Evolutionary conservation across 352 stramenopile species (phyloP), one percentile per base, ranked within the genome.

Genomic region (Globisporangium abappressorium): DNA sequence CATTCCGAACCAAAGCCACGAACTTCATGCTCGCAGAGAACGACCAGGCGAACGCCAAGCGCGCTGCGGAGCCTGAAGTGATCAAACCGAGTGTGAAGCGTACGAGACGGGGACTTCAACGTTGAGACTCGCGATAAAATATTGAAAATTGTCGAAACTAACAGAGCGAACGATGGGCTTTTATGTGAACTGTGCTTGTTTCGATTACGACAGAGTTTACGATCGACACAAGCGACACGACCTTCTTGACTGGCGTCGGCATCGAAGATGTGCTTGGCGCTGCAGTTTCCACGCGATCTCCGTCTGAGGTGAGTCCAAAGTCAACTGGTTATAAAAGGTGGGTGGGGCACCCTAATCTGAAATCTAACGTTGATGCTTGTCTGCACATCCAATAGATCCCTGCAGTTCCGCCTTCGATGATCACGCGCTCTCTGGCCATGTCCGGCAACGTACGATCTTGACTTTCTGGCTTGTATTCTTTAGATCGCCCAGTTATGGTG

Each of bases 161-260:
- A 41, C 28, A n/a, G 6, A 54, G 9, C 15, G 11, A 5, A 38
- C 36, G 14, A 5, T 54, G 30, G 11, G 3, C 34, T 14, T 24
- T 38, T 57, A 9, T 51, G 3, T 2, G 24, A 22, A 38, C 28
- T 65, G 11, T 46, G n/a, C 14, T 57, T 43, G 28, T 34, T 49
- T 26, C 41, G 47, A 51, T 51, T 46, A 46, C 3, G 12, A 15
- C 47, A 70, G 59, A 62, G 26, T 65, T 62, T 28, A 58, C 30
- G 14, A 76, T 85, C n/a, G 79, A 88, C 49, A 74, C 72, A 6
- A 85, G 73, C 20, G 82, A 94, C 65, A 76, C 81, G n/a, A 94
- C 84, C 5, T 94, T 92, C 46, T 63, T 94, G 54, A 94, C 85
- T 3, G 82, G 85, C 22, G 80, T 94, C 20, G 81, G 80, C 1